A percentile compares a stretch with the other conserved stretches of the same genome.
phyloP scores from a whole-genome alignment of 768 basidiomycete genomes.

The Kwoniella europaea region DNA sequence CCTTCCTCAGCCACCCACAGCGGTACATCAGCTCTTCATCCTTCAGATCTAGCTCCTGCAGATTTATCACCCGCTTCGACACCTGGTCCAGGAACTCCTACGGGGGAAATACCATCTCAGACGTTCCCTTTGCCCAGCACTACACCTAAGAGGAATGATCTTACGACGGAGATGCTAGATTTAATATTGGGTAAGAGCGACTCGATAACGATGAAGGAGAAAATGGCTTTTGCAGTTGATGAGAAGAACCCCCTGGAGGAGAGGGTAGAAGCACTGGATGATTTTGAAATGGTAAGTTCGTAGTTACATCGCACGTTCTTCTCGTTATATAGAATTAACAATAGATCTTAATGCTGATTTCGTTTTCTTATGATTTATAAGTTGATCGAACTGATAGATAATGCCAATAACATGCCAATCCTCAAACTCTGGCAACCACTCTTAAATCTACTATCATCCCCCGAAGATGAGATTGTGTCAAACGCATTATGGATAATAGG shows the following conservation, averaged over 20 bases:
- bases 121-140: constrained; percentile 11
- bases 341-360: not conserved
- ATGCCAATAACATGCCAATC: constrained; percentile 58
- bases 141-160: constrained; percentile 32
- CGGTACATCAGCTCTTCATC: constrained; percentile 40
- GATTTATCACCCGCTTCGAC: constrained; percentile 36
- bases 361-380: constrained; percentile 8
- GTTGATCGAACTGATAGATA: constrained; percentile 59
- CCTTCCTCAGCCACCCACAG: constrained; percentile 20
- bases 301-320: too few relatives aligned
- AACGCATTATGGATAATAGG: constrained; percentile 58
- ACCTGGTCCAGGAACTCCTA: constrained; percentile 38
- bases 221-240: constrained; percentile 54
- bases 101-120: not conserved
- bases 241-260: constrained; percentile 48
- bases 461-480: constrained; percentile 46
- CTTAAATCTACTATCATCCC: constrained; percentile 45
- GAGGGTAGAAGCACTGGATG: constrained; percentile 57
- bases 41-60: constrained; percentile 34
- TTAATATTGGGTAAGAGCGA: constrained; percentile 58
- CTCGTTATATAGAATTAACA: not conserved
- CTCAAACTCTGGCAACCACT: constrained; percentile 58
- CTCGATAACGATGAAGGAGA: constrained; percentile 57
- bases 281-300: constrained; percentile 57
- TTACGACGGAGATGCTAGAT: constrained; percentile 55